Base-by-base conservation (phyloP, 1,139 yeast species). In the Arxiozyma slooffiae region DNA sequence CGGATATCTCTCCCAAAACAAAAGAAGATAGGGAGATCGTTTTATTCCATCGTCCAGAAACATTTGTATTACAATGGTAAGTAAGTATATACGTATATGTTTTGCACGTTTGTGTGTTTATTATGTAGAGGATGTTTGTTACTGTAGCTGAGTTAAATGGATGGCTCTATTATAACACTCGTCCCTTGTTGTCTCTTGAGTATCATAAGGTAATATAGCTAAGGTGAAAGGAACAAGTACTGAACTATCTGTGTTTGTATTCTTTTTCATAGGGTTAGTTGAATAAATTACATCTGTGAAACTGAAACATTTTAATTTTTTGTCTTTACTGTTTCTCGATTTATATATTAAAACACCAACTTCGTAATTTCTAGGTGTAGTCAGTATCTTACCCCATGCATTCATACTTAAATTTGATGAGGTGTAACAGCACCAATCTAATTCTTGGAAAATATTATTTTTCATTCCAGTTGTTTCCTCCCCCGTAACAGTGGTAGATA, bases 341-440 rank as follows among this genome's bases (percentile, higher is more conserved):
- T 60, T 59, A 1, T 71, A 68, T 4, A 63, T 65, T 9, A 81
- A 63, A 0, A 83, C 76, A 1, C 89, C 84, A 5, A 80, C 72
- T 60, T 83, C 90, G 61, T 73, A 82, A 64, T 61, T 69, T 36
- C 61, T 55, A 53, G 60, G 55, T 44, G 50, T 48, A 2, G 54
- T 44, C 1, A 51, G 50, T 3, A 43, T 18, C 22, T 67, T 68
- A 0, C 90, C 90, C 89, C 89, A 82, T 0, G 89, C 89, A 54
- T 79, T 82, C 50, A 76, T 75, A 26, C 86, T 80, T 38, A 82
- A 60, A 60, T 83, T 83, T 42, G 82, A 82, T 52, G 86, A 80
- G 1, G 86, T 81, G 63, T 81, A 70, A n/a, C 81, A 58, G 17
- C 79, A 75, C 88, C 89, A 83, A 50, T 76, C 74, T 2, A 81